phyloP scores from a whole-genome alignment of 345 rosid genomes.

The Heritiera littoralis region DNA sequence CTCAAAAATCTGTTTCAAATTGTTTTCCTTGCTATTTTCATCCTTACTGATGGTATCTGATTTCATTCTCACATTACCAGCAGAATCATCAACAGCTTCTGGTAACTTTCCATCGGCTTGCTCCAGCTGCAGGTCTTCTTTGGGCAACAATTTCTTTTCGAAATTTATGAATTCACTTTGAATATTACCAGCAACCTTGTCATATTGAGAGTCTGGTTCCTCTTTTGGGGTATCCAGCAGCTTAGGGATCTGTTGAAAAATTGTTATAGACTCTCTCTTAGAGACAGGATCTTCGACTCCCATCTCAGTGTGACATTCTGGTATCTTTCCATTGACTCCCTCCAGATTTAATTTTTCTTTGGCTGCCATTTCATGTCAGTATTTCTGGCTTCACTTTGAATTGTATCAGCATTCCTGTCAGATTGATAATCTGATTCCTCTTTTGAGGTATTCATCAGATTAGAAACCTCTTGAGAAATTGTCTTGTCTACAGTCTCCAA shows the following conservation, averaged over 20 bases:
- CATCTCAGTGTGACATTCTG: slow-evolving; percentile 14
- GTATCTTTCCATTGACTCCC: slow-evolving; percentile 24
- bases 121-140: slow-evolving; percentile 26
- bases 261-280: slow-evolving; percentile 14
- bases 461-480: slow-evolving; percentile 17
- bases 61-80: slow-evolving; percentile 25
- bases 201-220: slow-evolving; percentile 26
- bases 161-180: slow-evolving; percentile 1
- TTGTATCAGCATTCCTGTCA: slow-evolving; percentile 16
- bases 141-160: slow-evolving; percentile 25
- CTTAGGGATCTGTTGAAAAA: slow-evolving; percentile 16
- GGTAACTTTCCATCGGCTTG: slow-evolving; percentile 21
- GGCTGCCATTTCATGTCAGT: slow-evolving; percentile 25
- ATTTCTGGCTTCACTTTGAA: slow-evolving; percentile 16
- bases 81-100: slow-evolving; percentile 17
- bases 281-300: slow-evolving; percentile 24
- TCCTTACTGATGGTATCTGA: slow-evolving; percentile 33
- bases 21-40: slow-evolving; percentile 25
- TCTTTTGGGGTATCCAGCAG: slow-evolving; percentile 26
- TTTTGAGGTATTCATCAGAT: slow-evolving; percentile 26
- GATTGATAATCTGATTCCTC: slow-evolving; percentile 30
- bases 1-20: slow-evolving; percentile 46
- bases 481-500: slow-evolving; percentile 16
- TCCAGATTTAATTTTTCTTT: slow-evolving; percentile 29
- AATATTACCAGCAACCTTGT: slow-evolving; percentile 18